Evolutionary conservation across 1,284 basidiomycete species (phyloP), one percentile per base, ranked within the genome.

Genomic region (Tilletia caries): DNA sequence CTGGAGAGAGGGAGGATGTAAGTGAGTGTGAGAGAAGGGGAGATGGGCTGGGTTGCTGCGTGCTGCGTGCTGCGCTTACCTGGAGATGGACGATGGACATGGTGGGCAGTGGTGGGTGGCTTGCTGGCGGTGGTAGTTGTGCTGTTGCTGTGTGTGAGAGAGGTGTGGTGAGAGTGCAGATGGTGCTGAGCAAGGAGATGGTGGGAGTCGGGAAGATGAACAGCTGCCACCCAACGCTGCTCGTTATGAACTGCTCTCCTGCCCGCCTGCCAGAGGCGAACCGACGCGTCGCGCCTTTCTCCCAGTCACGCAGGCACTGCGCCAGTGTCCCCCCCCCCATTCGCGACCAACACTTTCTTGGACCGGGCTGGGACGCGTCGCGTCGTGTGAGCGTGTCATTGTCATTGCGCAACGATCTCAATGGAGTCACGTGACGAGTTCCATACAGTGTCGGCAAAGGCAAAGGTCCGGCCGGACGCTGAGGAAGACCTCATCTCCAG

Each of bases 21-120:
- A 33, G 58, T 1, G 58, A 6, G 29, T 33, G 27, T 12, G 29
- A 27, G 18, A 33, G 27, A 33, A 41, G 27, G 23, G 3, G 29
- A 27, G 33, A n/a, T 15, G 13, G 20, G 43, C 23, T 50, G 23
- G 44, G 41, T 50, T 27, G 8, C 41, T 15, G n/a, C n/a, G n/a
- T n/a, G n/a, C n/a, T n/a, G n/a, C n/a, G n/a, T n/a, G n/a, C n/a
- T n/a, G n/a, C 13, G 18, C 65, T 66, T 25, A 66, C 44, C 44
- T 82, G 79, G 2, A 82, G 74, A 58, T 81, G 80, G 29, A 82
- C 78, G 72, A 82, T 76, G 67, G 81, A 82, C 81, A 82, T 82
- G 64, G 67, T 71, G 43, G 23, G 52, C 27, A n/a, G 43, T 20
- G n/a, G 48, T 50, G 52, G 5, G 46, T 23, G 23, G 33, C 33